These are phyloP conservation scores for Cladosporium oxysporum DNA, from an alignment of 2,329 filamentous ascomycete species.

Conservation along the genomic window DNA sequence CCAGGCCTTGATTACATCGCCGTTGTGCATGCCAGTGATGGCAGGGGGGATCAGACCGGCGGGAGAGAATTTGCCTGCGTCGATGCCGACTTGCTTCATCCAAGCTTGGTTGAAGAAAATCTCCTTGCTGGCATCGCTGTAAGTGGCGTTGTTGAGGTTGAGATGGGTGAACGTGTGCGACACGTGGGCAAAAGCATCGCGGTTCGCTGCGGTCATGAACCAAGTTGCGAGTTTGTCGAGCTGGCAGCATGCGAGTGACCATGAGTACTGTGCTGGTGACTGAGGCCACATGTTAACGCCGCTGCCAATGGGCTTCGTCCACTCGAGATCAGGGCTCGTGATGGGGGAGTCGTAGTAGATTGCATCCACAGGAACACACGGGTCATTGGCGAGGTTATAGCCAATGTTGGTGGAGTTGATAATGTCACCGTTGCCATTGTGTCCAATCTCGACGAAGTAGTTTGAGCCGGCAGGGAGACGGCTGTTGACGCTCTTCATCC, in stretches of 20 bases:
- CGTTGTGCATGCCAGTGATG: constrained; percentile 65
- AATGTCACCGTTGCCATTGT: constrained; percentile 59
- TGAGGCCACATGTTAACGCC: constrained; percentile 43
- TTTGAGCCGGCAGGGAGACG: constrained; percentile 55
- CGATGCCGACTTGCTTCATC: constrained; percentile 56
- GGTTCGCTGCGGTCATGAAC: constrained; percentile 54
- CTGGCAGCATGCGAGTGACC: constrained; percentile 52
- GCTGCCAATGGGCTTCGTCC: constrained; percentile 45
- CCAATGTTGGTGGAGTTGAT: constrained; percentile 23
- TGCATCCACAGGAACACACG: constrained; percentile 37
- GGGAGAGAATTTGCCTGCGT: constrained; percentile 51
- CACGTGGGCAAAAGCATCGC: constrained; percentile 58
- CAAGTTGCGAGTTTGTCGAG: constrained; percentile 56
- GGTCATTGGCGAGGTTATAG: constrained; percentile 17
- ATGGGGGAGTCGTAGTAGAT: constrained; percentile 43
- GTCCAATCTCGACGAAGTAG: constrained; percentile 57
- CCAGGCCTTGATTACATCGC: constrained; percentile 63
- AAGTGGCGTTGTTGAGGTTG: constrained; percentile 62
- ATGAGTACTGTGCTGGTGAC: constrained; percentile 48
- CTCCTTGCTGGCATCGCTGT: constrained; percentile 57
- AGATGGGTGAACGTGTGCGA: constrained; percentile 65
- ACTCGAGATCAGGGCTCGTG: constrained; percentile 48
- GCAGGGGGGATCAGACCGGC: constrained; percentile 63
- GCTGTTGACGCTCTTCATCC: constrained; percentile 45
- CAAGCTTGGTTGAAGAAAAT: constrained; percentile 63